Base-by-base conservation (phyloP, 345 rosid species). In the Ceriops tagal region DNA sequence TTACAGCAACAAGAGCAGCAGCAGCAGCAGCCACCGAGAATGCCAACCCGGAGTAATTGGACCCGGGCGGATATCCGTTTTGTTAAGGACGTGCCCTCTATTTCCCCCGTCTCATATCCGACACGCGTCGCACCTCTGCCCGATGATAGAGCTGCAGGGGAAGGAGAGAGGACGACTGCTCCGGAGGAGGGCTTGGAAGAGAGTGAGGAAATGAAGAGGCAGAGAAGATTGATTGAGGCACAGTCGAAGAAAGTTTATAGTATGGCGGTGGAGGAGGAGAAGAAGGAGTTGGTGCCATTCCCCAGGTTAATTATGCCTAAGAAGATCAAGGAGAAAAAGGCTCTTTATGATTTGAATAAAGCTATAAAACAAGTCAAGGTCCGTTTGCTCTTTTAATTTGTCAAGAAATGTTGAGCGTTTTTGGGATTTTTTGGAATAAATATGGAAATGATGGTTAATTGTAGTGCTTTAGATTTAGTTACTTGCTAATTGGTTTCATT, bases 351-450 rank as follows among this genome's bases (percentile, higher is more conserved):
- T 81, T 86, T 95, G 82, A 75, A 68, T 78, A 96, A 95, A 49
- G 99, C 99, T 49, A 87, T 95, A 73, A 80, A 78, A 71, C 88
- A 86, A 72, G 84, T 92, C 73, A 92, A 92, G 99, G 99, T 95
- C 72, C 61, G 79, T 62, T 26, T 58, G 5, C 6, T 13, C 22
- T 37, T 21, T 39, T 1, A 53, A 53, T 10, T 4, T 71, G 22
- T 6, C 52, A 8, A 30, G 21, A 10, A 28, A 3, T 31, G 57
- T 31, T 51, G 15, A 8, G 27, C 6, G 18, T 56, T 63, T 28
- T 9, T 31, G 28, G 52, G 58, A 26, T 34, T 63, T 55, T 20
- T 53, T 8, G 18, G 26, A 27, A 56, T 21, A 56, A 56, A 56
- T 13, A 3, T 13, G 19, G 49, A 18, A 43, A 43, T 13, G 49